Base-by-base conservation (phyloP, 2,329 filamentous ascomycete genomes). In the Trichoderma oligosporum region DNA sequence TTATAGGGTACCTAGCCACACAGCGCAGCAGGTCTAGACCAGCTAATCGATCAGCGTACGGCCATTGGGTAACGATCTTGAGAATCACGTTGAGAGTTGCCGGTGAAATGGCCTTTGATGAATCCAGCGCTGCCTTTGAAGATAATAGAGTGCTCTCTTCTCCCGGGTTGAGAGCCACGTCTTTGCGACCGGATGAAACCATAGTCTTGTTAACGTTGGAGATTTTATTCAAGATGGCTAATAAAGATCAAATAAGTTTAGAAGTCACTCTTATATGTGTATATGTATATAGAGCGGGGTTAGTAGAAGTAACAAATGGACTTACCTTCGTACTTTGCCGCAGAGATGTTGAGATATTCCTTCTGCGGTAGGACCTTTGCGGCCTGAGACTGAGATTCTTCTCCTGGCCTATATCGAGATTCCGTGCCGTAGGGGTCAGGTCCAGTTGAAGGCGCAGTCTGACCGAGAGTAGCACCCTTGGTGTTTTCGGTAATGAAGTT, bases 401-500 rank as follows among this genome's bases (percentile, higher is more conserved):
- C 69, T 12, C 86, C 89, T 20, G 91, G 90, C 52, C 87, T 82
- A 70, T 96, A 95, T 63, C 89, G 80, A 53, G 84, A 82, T 63
- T 93, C 90, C 16, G 85, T 85, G 6, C 90, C 91, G 76, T 85
- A 91, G 0, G 90, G 87, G 71, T 96, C 89, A 31, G 83, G 76
- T 1, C 80, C 81, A 14, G 75, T 71, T 2, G 77, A 70, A 7
- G 70, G 76, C 46, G 80, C 75, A 14, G 77, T 69, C 63, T 86
- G 82, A 1, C 91, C 91, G n/a, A 96, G 75, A 1, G 86, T 90
- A 7, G 91, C 88, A 3, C 91, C 92, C 73, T 93, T 84, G 1
- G 92, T 96, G 67, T 97, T 97, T 56, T 88, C 82, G 8, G 88
- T 83, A 64, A 99, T 96, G 72, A 97, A 97, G 63, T 94, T 89